These are phyloP conservation scores for Nannochloris sp. DNA, from an alignment of 139 green algal species.

Conservation along the genomic window DNA sequence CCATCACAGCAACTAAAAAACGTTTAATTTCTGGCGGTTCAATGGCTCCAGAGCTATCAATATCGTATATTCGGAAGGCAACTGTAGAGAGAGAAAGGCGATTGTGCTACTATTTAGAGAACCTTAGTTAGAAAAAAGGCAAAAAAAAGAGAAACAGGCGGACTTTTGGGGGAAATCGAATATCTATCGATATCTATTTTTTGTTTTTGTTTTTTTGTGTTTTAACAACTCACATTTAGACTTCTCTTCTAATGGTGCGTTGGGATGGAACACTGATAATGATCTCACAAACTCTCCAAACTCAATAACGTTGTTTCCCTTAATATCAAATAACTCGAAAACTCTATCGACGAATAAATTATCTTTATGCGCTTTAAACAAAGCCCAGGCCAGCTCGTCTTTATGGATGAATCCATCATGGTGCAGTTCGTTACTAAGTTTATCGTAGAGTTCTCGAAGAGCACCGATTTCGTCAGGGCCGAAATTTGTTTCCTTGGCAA, in stretches of 20 bases:
- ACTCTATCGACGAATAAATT: constrained; percentile 63
- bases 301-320: constrained; percentile 63
- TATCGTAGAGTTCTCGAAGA: constrained; percentile 39
- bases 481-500: constrained; percentile 29
- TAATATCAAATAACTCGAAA: constrained; percentile 62
- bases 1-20: constrained; percentile 53
- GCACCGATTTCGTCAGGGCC: constrained; percentile 44
- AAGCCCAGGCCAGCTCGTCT: constrained; percentile 57
- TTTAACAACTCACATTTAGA: constrained; percentile 36
- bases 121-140: background rate
- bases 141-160: background rate
- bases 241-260: constrained; percentile 49
- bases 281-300: constrained; percentile 63
- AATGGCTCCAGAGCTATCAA: constrained; percentile 48
- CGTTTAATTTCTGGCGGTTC: constrained; percentile 50
- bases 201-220: constrained; percentile 1
- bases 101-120: background rate
- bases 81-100: constrained; percentile 29
- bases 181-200: constrained; percentile 9
- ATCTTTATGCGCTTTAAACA: constrained; percentile 50
- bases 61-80: constrained; percentile 63
- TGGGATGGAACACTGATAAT: constrained; percentile 59
- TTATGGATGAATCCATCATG: constrained; percentile 64
- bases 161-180: background rate
- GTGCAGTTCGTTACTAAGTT: constrained; percentile 47